A percentile compares a stretch with the other conserved stretches of the same genome.
These are phyloP conservation scores for Stylonectria norvegica DNA, from an alignment of 2,329 filamentous ascomycete genomes.

Conservation along the genomic window DNA sequence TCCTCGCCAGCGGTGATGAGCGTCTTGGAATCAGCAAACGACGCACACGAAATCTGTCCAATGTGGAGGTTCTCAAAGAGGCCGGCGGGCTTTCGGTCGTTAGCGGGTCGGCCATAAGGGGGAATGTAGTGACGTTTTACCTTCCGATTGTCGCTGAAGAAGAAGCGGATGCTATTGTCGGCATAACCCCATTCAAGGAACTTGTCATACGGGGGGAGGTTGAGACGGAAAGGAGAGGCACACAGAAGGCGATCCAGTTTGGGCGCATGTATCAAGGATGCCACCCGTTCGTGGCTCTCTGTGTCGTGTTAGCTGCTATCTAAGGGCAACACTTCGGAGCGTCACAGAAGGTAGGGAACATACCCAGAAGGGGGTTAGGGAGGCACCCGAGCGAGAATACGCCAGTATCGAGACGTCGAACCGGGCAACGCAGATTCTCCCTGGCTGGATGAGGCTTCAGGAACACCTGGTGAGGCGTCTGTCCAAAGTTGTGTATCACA, in stretches of 20 bases:
- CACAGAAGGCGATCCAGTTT: constrained; percentile 82
- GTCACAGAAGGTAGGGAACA: constrained; percentile 11
- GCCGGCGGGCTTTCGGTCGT: constrained; percentile 58
- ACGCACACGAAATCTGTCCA: constrained; percentile 77
- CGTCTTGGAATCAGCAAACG: constrained; percentile 85
- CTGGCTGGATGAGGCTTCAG: constrained; percentile 73
- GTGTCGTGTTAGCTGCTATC: constrained; percentile 1
- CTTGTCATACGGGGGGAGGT: constrained; percentile 88
- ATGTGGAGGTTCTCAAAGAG: constrained; percentile 93
- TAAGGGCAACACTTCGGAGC: too few species aligned
- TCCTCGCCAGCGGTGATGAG: constrained; percentile 90
- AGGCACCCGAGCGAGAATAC: constrained; percentile 73
- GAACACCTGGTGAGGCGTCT: constrained; percentile 95
- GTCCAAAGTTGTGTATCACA: constrained; percentile 97
- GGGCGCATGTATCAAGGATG: constrained; percentile 71
- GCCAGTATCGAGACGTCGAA: constrained; percentile 71
- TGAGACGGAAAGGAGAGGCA: constrained; percentile 78
- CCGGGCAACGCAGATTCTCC: constrained; percentile 63
- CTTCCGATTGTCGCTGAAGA: constrained; percentile 76
- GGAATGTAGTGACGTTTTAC: constrained; percentile 32
- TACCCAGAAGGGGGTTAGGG: constrained; percentile 72
- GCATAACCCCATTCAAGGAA: constrained; percentile 96
- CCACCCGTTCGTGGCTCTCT: constrained; percentile 73
- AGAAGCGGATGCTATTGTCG: constrained; percentile 90
- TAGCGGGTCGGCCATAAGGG: constrained; percentile 20